Base-by-base conservation (phyloP, 208 protist genomes). In the Acanthamoeba rhysodes region DNA sequence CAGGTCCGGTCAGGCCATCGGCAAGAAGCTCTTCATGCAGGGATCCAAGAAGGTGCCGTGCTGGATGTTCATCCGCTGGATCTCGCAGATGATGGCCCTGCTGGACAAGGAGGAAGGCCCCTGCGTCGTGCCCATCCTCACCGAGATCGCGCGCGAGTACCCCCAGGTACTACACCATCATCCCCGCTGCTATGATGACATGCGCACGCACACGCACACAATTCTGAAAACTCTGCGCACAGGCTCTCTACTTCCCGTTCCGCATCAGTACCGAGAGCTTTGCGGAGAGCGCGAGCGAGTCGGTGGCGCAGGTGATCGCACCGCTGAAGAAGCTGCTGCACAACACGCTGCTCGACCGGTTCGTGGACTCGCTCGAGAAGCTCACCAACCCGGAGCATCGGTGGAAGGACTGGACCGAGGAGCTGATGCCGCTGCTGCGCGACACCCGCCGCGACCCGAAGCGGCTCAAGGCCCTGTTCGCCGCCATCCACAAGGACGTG, bases 201-300 rank as follows among this genome's bases (percentile, higher is more conserved):
- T n/a, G n/a, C n/a, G n/a, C n/a, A n/a, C n/a, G n/a, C n/a, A n/a
- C n/a, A n/a, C n/a, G n/a, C n/a, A 18, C 59, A 18, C 16, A 7
- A n/a, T 66, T 1, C 2, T 68, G 16, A 68, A 29, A 8, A n/a
- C 62, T 2, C 9, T 22, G 66, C 80, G 97, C 97, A 62, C 98
- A 99, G 96, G 95, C 96, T 2, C 95, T 98, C 2, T 98, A 97
- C 96, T 98, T 97, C 95, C 97, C 98, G 16, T 96, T 97, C 76
- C 90, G 97, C 84, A 98, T 98, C 70, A 97, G 95, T 64, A 76
- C 53, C 74, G 96, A 98, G 45, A 97, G 97, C 74, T 82, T 98
- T 74, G 41, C 41, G 8, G 84, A 95, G 29, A 62, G 94, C 14
- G 84, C 16, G n/a, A 90, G 48, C 48, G 92, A 76, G 18, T n/a